Percentiles rank a stretch among this genome's conserved stretches.
These are phyloP conservation scores for Elsinoe ampelina DNA, from an alignment of 2,329 filamentous ascomycete genomes.

Conservation along the genomic window DNA sequence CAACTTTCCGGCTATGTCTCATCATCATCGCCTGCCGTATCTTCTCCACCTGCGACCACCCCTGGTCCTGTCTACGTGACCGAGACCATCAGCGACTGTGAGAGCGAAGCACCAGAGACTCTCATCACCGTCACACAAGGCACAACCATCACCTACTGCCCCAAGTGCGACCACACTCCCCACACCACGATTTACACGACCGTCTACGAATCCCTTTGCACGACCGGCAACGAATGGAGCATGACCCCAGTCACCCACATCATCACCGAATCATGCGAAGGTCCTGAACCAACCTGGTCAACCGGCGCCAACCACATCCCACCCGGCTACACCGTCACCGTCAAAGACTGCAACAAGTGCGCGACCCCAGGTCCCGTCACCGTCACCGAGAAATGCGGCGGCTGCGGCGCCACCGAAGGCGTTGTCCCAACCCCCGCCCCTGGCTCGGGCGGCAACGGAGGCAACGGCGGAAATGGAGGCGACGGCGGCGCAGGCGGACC, in stretches of 20 bases:
- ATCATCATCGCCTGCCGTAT: conserved; percentile 63
- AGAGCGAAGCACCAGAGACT: conserved; percentile 22
- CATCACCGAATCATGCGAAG: conserved; percentile 29
- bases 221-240: conserved; percentile 22
- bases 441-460: conserved; percentile 16
- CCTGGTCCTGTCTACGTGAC: conserved; percentile 22
- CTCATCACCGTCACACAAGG: conserved; percentile 29
- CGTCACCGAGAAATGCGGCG: conserved; percentile 28
- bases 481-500: conserved; percentile 5
- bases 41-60: not conserved
- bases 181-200: conserved; percentile 31
- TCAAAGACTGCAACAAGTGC: conserved; percentile 25
- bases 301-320: conserved; percentile 27
- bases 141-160: conserved; percentile 30
- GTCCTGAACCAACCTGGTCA: conserved; percentile 27
- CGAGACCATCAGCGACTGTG: conserved; percentile 27
- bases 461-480: conserved; percentile 15
- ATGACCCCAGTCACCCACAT: conserved; percentile 27
- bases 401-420: conserved; percentile 24
- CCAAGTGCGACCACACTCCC: conserved; percentile 23
- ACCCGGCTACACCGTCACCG: conserved; percentile 28
- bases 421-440: conserved; percentile 15
- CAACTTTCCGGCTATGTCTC: conserved; percentile 30
- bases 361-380: conserved; percentile 26
- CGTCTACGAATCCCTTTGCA: conserved; percentile 26